Conservation (phyloP, 352 stramenopile genomes). For the Globisporangium perplexum region DNA sequence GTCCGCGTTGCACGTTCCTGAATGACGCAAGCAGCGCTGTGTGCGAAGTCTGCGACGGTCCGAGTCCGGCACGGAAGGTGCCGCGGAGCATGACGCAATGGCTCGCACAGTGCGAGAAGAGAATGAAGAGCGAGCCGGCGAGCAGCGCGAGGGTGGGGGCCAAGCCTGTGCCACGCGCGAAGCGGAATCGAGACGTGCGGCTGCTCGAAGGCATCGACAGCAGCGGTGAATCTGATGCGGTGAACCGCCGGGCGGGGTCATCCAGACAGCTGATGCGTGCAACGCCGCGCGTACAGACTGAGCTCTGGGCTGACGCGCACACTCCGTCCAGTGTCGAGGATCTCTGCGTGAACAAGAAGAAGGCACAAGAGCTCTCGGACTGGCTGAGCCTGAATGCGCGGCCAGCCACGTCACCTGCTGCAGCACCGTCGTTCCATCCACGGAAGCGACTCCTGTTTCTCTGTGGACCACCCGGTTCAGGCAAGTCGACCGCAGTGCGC, state of each 20-base stretch:
- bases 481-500: constrained; percentile 76
- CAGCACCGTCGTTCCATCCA: constrained; percentile 3
- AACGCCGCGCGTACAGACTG: constrained; percentile 1
- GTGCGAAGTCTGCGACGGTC: constrained; percentile 41
- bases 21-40: constrained; percentile 20
- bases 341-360: constrained; percentile 81
- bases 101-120: constrained; percentile 17
- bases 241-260: constrained; percentile 7
- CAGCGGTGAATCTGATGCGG: constrained; percentile 22
- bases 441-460: constrained; percentile 72
- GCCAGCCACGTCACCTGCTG: neutral
- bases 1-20: constrained; percentile 38
- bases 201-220: constrained; percentile 32
- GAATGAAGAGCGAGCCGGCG: neutral
- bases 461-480: constrained; percentile 68
- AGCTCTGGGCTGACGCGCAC: constrained; percentile 51
- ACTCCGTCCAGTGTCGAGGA: constrained; percentile 43
- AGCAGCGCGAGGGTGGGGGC: no score
- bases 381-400: constrained; percentile 43
- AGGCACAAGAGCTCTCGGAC: constrained; percentile 59
- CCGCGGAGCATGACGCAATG: constrained; percentile 35
- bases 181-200: neutral
- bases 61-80: constrained; percentile 17
- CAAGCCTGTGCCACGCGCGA: neutral
- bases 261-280: neutral